Evolutionary conservation across 202 grass and related monocot species (phyloP), one percentile per base, ranked within the genome.

Genomic region (Dendrocalamus latiflorus): DNA sequence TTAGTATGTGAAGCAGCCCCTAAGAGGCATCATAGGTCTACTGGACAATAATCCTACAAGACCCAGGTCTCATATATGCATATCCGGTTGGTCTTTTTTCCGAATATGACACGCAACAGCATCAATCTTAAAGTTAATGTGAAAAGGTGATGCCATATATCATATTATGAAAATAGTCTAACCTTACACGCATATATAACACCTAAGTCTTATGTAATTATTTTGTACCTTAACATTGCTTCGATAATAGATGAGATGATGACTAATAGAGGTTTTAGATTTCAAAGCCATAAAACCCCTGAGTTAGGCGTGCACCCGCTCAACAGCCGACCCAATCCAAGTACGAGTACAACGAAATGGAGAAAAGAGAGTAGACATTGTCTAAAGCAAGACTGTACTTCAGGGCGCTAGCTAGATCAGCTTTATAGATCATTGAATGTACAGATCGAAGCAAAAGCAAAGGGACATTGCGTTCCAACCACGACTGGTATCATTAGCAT

Each of bases 381-480:
- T 85, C 76, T 7, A 85, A 89, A 80, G 76, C 81, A 75, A 81
- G 44, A 28, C 0, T 70, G 81, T 80, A 81, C 69, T 69, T 84
- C 57, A 88, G 65, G 80, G 8, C 12, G 34, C 21, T 70, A 8
- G 64, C n/a, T 36, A 6, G 3, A 0, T 15, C 1, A 71, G 64
- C 64, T 76, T 85, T 70, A 1, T 37, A 76, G 76, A 69, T 16
- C 53, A 43, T 26, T 68, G 45, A 38, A 41, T 3, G 71, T n/a
- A 49, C 48, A 51, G 38, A 54, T 67, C 17, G 61, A 58, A 89
- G 33, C 74, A 83, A 81, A 89, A 81, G 64, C 45, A 36, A 7
- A 53, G 62, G 62, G n/a, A 64, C 64, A 74, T 81, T 41, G 55
- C 87, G 77, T 89, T 57, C 54, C n/a, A 76, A 30, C 76, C 76